These are phyloP conservation scores for Pichia sp. DNA, from an alignment of 1,139 yeast genomes.

Conservation along the genomic window DNA sequence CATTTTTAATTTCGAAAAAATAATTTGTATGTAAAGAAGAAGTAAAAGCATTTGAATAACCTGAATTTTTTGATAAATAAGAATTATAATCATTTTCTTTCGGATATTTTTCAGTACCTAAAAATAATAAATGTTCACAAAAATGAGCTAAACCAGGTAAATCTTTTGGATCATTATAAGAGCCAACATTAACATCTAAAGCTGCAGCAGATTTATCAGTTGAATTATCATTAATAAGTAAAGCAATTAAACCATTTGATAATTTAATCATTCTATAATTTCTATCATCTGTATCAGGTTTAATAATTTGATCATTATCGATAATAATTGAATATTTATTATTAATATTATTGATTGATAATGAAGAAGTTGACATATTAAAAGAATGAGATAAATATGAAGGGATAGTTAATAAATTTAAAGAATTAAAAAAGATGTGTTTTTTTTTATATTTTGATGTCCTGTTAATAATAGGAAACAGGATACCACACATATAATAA, in stretches of 20 bases:
- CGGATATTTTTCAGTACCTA: slow-evolving; percentile 96
- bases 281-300: slow-evolving; percentile 72
- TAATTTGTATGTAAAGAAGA: slow-evolving; percentile 86
- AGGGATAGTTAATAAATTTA: too few relatives aligned
- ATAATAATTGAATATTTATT: slow-evolving; percentile 15
- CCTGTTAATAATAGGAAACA: too few relatives aligned
- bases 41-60: slow-evolving; percentile 69
- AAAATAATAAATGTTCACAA: slow-evolving; percentile 89
- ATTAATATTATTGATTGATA: neutral
- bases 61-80: slow-evolving; percentile 65
- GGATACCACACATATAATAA: too few relatives aligned
- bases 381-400: neutral
- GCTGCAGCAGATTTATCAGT: slow-evolving; percentile 93
- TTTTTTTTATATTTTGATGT: too few relatives aligned
- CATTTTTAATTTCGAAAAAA: slow-evolving; percentile 75
- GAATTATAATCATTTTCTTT: slow-evolving; percentile 81
- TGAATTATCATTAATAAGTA: slow-evolving; percentile 75
- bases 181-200: slow-evolving; percentile 84
- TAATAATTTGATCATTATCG: slow-evolving; percentile 33
- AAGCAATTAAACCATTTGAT: slow-evolving; percentile 62
- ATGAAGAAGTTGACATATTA: neutral
- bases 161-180: slow-evolving; percentile 69
- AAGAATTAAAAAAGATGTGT: too few relatives aligned
- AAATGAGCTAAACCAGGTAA: slow-evolving; percentile 92
- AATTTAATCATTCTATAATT: slow-evolving; percentile 61